Percentiles rank a stretch among this genome's conserved stretches.
Conservation (phyloP, 2,329 filamentous ascomycete species). For the Hymenoscyphus albidus region DNA sequence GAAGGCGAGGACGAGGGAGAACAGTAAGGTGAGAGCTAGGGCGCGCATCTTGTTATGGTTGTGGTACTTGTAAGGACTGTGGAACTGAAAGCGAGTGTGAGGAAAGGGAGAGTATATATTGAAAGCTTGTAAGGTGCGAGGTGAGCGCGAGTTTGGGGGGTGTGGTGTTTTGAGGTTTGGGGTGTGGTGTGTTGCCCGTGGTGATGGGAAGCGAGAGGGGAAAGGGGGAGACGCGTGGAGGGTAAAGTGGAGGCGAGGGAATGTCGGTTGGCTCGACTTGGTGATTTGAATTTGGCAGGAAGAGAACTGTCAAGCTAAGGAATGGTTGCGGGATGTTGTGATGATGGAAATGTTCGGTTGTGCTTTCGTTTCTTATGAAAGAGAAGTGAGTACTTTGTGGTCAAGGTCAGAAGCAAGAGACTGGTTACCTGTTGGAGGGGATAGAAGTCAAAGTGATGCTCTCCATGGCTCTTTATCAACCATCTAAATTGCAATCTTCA, state of each 20-base stretch:
- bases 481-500: not conserved
- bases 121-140: not conserved
- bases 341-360: not conserved
- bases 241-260: not conserved
- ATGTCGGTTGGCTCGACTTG: not conserved
- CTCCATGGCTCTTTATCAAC: not conserved
- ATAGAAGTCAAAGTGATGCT: not conserved
- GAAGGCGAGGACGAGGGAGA: not conserved
- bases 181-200: not conserved
- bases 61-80: conserved; percentile 7
- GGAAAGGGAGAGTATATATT: not conserved
- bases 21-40: conserved; percentile 5
- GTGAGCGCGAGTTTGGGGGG: not conserved
- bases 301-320: not conserved
- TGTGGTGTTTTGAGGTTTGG: not conserved
- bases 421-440: not conserved
- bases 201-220: not conserved
- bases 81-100: conserved; percentile 7
- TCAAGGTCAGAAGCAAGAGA: not conserved
- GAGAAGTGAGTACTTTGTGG: not conserved
- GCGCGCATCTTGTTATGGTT: not conserved
- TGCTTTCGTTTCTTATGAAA: not conserved
- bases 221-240: not conserved
- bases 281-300: not conserved
- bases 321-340: not conserved